phyloP scores from a whole-genome alignment of 2,329 filamentous ascomycete species.

The Cordyceps tenuipes region DNA sequence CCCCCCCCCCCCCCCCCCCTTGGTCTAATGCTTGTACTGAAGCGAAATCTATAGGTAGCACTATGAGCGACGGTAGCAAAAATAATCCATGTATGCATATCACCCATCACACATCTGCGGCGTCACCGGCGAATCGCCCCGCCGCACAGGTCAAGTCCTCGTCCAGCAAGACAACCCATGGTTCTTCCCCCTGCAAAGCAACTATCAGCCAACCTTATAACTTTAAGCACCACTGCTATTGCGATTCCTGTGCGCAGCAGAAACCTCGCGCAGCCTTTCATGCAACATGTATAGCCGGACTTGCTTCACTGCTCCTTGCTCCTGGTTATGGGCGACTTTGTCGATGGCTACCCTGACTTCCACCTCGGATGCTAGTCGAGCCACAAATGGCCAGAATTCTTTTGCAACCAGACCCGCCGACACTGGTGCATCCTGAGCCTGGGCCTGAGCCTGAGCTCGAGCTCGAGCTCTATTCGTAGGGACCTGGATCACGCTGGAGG shows the following conservation, averaged over 20 bases:
- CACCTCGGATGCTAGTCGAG: constrained; percentile 51
- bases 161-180: background rate
- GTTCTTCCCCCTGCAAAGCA: background rate
- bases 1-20: no score
- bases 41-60: background rate
- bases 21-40: background rate
- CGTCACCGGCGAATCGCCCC: background rate
- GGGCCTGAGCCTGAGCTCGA: no score
- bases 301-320: constrained; percentile 15
- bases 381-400: constrained; percentile 5
- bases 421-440: no score
- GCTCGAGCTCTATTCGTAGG: background rate
- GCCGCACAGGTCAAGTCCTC: background rate
- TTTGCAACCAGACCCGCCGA: background rate
- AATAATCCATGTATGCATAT: background rate
- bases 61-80: background rate
- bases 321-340: constrained; percentile 38
- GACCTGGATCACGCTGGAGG: background rate
- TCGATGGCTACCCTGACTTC: constrained; percentile 58
- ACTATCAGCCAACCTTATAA: background rate
- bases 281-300: constrained; percentile 18
- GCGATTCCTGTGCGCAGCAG: background rate
- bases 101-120: background rate
- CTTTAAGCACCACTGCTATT: background rate
- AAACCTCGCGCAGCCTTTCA: constrained; percentile 15